A percentile compares a stretch with the other conserved stretches of the same genome.
These are phyloP conservation scores for Pseudocercospora cruenta DNA, from an alignment of 2,329 filamentous ascomycete genomes.

Conservation along the genomic window DNA sequence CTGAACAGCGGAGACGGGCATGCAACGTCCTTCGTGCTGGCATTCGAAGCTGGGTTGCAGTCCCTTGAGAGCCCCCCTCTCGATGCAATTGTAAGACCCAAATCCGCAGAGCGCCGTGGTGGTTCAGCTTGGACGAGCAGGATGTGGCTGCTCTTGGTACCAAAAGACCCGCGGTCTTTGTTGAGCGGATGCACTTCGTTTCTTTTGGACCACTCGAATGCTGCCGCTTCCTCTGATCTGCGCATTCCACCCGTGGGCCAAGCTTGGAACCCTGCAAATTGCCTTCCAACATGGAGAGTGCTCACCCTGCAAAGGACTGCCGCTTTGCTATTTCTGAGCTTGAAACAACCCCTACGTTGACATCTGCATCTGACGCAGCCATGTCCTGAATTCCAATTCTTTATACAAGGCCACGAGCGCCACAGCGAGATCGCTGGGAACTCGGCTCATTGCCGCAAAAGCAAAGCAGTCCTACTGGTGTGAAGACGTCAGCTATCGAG, in stretches of 20 bases:
- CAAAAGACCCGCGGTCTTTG: not conserved
- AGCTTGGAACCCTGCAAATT: constrained; percentile 6
- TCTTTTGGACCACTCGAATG: constrained; percentile 8
- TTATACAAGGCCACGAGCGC: not conserved
- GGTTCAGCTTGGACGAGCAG: constrained; percentile 3
- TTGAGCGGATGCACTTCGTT: constrained; percentile 4
- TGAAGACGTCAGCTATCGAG: not conserved
- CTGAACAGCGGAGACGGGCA: not conserved
- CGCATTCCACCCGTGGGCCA: constrained; percentile 1
- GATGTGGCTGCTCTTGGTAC: constrained; percentile 8
- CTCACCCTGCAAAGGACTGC: not conserved
- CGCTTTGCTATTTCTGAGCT: not conserved
- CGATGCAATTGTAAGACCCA: constrained; percentile 1
- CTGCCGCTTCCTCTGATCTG: constrained; percentile 3
- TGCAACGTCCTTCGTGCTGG: not conserved
- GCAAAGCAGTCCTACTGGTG: not conserved
- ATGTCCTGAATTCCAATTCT: constrained; percentile 1
- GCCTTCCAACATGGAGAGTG: not conserved
- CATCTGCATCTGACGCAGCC: not conserved
- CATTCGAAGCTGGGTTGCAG: not conserved
- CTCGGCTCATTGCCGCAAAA: not conserved
- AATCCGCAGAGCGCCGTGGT: not conserved
- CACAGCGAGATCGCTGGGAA: not conserved
- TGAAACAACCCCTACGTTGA: not conserved
- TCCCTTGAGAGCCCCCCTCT: not conserved